Base-by-base conservation (phyloP, 139 green algal species). In the Tetraselmis striata region DNA sequence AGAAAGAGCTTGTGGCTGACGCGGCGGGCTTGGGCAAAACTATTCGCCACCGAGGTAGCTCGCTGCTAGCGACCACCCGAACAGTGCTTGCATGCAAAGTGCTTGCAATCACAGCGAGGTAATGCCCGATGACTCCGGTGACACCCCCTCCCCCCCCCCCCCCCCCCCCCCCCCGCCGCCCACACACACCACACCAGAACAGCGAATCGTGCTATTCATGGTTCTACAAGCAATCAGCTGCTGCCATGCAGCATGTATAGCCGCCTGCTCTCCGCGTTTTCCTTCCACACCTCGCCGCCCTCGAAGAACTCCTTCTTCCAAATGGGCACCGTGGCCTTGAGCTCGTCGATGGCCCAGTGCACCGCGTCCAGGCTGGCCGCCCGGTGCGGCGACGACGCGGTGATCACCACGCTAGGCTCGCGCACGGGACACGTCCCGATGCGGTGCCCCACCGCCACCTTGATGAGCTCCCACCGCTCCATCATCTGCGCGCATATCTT, bases 261-360 rank as follows among this genome's bases (percentile, higher is more conserved):
- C 45, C 18, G 5, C 18, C 45, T 67, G 45, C 45, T 67, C 79
- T 98, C 95, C 59, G 82, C 88, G 80, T 99, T 99, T 79, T 98
- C 95, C 83, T 99, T 99, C 96, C 96, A 99, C 29, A 95, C 83
- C 0, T 92, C 91, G 0, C 96, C 96, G 76, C 93, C 96, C 67
- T 93, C 89, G 80, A 97, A 99, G 29, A 95, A 93, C 85, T 99
- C 97, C 83, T 98, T 98, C 85, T 99, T 99, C 96, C 97, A 99
- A 25, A 99, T 98, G 0, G 97, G 96, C 28, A 98, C 96, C 0
- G 81, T 94, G 0, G 94, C 95, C 81, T 99, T 99, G 0, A 99
- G 84, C 85, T 99, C 95, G 80, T 99, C 95, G 59, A 99, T 99
- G 1, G 87, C 86, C 92, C 94, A 99, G 30, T 93, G 86, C 2